Evolutionary conservation across 108 stramenopile species (phyloP).

Genomic region (Cylindrotheca fusiformis): DNA sequence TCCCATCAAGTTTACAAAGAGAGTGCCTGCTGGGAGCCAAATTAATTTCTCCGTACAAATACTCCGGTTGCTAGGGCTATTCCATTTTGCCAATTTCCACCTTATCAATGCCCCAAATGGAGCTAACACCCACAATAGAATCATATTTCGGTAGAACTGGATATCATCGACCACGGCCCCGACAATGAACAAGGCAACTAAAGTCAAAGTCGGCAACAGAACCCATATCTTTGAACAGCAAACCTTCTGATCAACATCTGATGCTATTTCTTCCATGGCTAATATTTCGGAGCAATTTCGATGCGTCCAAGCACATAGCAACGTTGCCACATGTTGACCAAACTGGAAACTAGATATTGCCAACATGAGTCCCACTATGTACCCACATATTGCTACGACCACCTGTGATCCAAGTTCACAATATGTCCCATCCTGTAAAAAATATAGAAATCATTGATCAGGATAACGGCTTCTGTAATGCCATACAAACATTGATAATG

Average conservation of each 20-base stretch:
- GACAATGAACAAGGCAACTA: slow-evolving; percentile 42
- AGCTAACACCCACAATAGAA: slow-evolving; percentile 42
- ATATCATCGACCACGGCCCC: slow-evolving; percentile 45
- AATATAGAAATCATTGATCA: no score
- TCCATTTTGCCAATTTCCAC: slow-evolving; percentile 56
- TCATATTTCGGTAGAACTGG: slow-evolving; percentile 58
- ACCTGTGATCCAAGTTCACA: slow-evolving; percentile 58
- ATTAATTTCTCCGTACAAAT: slow-evolving; percentile 1
- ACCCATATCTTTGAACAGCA: no score
- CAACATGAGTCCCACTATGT: slow-evolving; percentile 54
- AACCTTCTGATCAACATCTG: no score
- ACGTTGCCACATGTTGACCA: slow-evolving; percentile 37
- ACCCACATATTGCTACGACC: slow-evolving; percentile 61
- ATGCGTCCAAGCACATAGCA: background rate
- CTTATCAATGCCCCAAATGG: slow-evolving; percentile 61
- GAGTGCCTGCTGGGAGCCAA: slow-evolving; percentile 77
- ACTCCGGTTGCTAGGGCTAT: slow-evolving; percentile 15
- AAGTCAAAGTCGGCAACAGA: background rate
- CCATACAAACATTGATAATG: no score
- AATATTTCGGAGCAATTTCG: background rate
- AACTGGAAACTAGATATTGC: slow-evolving; percentile 40
- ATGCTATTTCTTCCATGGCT: background rate
- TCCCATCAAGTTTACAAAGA: slow-evolving; percentile 55
- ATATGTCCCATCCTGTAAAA: slow-evolving; percentile 49
- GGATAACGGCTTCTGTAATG: no score